phyloP scores from a whole-genome alignment of 805 yeast genomes.

The Citeromyces matritensis region DNA sequence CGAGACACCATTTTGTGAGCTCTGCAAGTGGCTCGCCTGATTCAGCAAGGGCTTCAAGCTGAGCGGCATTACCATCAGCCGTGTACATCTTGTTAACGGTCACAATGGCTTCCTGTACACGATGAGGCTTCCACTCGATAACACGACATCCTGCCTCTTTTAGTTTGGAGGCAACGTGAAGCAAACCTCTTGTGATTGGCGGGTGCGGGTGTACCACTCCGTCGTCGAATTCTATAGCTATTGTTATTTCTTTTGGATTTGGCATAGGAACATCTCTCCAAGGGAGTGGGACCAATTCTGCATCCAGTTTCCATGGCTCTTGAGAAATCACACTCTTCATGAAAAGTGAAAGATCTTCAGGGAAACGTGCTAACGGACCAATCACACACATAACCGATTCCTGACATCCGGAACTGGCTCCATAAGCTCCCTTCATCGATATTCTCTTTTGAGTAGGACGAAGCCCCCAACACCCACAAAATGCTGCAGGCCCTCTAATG shows the following conservation, averaged over 20 bases:
- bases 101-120: conserved; percentile 36
- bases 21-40: conserved; percentile 56
- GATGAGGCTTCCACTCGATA: conserved; percentile 36
- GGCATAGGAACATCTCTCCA: conserved; percentile 26
- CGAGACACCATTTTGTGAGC: conserved; percentile 35
- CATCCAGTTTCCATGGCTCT: conserved; percentile 43
- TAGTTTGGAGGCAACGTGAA: conserved; percentile 32
- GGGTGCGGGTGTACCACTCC: conserved; percentile 37
- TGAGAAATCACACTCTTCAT: conserved; percentile 26
- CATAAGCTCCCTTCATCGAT: conserved; percentile 21
- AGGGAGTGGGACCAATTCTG: conserved; percentile 28
- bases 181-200: conserved; percentile 24
- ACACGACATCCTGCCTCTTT: conserved; percentile 37
- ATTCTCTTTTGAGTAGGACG: conserved; percentile 34
- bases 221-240: conserved; percentile 33
- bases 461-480: conserved; percentile 32
- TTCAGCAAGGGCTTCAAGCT: conserved; percentile 24
- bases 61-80: conserved; percentile 45
- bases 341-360: conserved; percentile 33
- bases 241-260: conserved; percentile 17
- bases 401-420: conserved; percentile 16
- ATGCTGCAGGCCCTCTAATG: conserved; percentile 38
- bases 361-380: conserved; percentile 30
- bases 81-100: conserved; percentile 36
- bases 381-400: conserved; percentile 29